Conservation (phyloP, 2,329 filamentous ascomycete species). For the Penicillium sp. region DNA sequence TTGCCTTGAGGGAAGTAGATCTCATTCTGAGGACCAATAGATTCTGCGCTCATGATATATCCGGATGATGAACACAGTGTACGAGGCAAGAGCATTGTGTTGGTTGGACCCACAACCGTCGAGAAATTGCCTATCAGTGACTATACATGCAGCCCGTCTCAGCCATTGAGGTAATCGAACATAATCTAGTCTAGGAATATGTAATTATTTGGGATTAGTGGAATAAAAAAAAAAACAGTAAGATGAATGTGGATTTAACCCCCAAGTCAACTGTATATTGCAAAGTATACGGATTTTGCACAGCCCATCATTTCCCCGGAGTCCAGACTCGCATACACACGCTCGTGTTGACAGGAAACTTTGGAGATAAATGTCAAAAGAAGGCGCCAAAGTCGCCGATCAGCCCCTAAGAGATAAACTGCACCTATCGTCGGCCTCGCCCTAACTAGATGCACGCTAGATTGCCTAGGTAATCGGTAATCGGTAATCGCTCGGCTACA, state of each 20-base stretch:
- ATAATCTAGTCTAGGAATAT: not conserved
- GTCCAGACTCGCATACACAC: not conserved
- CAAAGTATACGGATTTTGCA: not conserved
- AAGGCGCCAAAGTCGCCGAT: not conserved
- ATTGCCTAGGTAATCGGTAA: not conserved
- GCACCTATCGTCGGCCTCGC: not conserved
- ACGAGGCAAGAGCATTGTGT: constrained; percentile 5
- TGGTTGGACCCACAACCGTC: not conserved
- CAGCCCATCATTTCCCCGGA: not conserved
- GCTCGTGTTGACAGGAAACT: not conserved
- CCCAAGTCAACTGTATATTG: not conserved
- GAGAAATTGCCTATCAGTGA: constrained; percentile 8
- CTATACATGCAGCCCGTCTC: constrained; percentile 7
- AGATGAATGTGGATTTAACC: not conserved
- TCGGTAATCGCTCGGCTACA: not conserved
- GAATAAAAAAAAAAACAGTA: not conserved
- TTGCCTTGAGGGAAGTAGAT: not conserved
- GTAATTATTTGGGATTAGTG: not conserved
- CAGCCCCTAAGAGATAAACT: not conserved
- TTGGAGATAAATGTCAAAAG: not conserved
- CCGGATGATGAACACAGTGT: not conserved
- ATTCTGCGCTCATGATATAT: not conserved
- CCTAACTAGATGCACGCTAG: not conserved
- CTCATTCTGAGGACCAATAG: not conserved
- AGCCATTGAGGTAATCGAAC: constrained; percentile 17